A percentile compares a stretch with the other conserved stretches of the same genome.
phyloP scores from a whole-genome alignment of 169 alveolate species.

The Plasmodium yoelii region DNA sequence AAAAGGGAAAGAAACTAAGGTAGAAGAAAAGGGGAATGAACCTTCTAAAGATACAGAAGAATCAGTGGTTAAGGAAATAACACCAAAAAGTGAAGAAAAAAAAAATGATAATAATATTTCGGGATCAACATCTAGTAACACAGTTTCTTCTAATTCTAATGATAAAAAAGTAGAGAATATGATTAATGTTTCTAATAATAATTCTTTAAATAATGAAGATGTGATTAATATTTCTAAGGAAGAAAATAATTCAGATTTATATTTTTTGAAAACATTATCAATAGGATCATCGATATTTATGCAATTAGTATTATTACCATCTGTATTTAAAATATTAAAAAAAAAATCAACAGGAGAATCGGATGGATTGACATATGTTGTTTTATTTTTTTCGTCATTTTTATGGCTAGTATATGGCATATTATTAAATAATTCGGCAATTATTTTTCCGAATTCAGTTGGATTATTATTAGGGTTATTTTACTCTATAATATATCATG shows the following conservation, averaged over 20 bases:
- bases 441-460: constrained; percentile 79
- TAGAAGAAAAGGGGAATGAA: background rate
- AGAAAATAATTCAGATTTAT: constrained; percentile 14
- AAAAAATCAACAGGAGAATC: constrained; percentile 80
- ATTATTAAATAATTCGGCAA: constrained; percentile 74
- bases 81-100: constrained; percentile 28
- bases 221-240: constrained; percentile 9
- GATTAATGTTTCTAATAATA: background rate
- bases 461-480: constrained; percentile 75
- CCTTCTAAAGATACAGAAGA: constrained; percentile 24
- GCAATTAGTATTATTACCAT: constrained; percentile 80
- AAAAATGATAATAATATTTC: background rate
- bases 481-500: constrained; percentile 46
- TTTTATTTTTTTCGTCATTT: constrained; percentile 79
- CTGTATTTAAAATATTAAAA: constrained; percentile 78
- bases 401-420: constrained; percentile 83
- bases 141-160: too few species aligned
- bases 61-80: constrained; percentile 55
- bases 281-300: constrained; percentile 80
- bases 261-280: constrained; percentile 76
- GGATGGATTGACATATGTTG: constrained; percentile 78
- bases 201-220: constrained; percentile 9
- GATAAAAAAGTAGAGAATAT: background rate
- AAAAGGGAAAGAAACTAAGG: background rate
- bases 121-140: too few species aligned